These are phyloP conservation scores for Calamus simplicifolius DNA, from an alignment of 176 grass and related monocot species.

Conservation along the genomic window DNA sequence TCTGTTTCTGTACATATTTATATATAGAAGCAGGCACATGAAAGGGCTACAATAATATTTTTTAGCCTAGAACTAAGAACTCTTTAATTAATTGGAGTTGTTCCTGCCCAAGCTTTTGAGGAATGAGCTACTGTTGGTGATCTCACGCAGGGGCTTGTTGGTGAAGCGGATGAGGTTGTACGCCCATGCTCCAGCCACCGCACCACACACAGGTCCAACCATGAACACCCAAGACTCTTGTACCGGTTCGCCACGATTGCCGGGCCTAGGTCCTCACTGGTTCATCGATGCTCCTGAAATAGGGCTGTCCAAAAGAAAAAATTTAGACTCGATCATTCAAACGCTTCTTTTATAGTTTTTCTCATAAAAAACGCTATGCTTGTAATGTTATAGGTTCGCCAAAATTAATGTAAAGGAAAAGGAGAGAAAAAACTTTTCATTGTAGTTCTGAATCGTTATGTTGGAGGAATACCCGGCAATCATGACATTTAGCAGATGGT, in stretches of 20 bases:
- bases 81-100: too few species aligned
- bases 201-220: constrained; percentile 22
- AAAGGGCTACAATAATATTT: too few species aligned
- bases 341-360: too few species aligned
- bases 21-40: too few species aligned
- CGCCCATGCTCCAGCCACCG: constrained; percentile 35
- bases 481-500: constrained; percentile 63
- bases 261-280: constrained; percentile 41
- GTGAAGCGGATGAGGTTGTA: constrained; percentile 48
- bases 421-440: too few species aligned
- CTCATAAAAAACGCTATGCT: too few species aligned
- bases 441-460: background rate
- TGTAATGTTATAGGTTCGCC: background rate
- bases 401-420: too few species aligned
- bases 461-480: constrained; percentile 31
- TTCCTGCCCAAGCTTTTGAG: constrained; percentile 11
- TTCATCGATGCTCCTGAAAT: constrained; percentile 68
- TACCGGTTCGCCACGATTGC: constrained; percentile 34
- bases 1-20: too few species aligned
- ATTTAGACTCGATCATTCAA: too few species aligned
- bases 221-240: constrained; percentile 44
- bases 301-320: constrained; percentile 16
- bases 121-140: constrained; percentile 30
- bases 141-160: constrained; percentile 38
- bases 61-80: too few species aligned